A percentile compares a stretch with the other conserved stretches of the same genome.
These are phyloP conservation scores for Pugionium dolabratum DNA, from an alignment of 345 rosid genomes.

Conservation along the genomic window DNA sequence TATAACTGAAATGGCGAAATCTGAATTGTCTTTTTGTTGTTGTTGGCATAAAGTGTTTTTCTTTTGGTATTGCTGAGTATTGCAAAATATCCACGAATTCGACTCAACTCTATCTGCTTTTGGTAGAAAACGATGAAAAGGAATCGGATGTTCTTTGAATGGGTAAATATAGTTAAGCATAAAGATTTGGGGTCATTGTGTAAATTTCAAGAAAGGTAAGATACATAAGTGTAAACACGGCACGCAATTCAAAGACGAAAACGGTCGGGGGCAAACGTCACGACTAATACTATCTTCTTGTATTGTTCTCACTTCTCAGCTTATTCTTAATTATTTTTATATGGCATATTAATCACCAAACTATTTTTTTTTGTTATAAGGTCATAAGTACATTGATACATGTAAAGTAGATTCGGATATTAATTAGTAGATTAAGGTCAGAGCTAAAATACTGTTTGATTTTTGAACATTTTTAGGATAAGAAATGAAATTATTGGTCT, in stretches of 20 bases:
- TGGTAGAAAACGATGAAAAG: too few relatives aligned
- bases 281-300: constrained; percentile 34
- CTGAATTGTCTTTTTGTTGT: too few relatives aligned
- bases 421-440: too few relatives aligned
- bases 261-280: constrained; percentile 38
- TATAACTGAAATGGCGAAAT: too few relatives aligned
- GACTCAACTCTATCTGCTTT: too few relatives aligned
- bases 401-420: too few relatives aligned
- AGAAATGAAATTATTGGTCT: constrained; percentile 5
- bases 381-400: not conserved
- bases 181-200: not conserved
- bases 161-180: not conserved
- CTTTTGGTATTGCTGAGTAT: too few relatives aligned
- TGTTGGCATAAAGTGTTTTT: too few relatives aligned
- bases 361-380: not conserved
- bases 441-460: constrained; percentile 4
- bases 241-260: constrained; percentile 36
- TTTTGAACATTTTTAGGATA: not conserved
- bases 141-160: too few relatives aligned
- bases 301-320: not conserved
- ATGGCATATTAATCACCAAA: not conserved
- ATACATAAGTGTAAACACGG: constrained; percentile 27
- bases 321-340: not conserved
- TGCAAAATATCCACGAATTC: too few relatives aligned
- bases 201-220: not conserved